Percentiles rank a stretch among this genome's conserved stretches.
Evolutionary conservation across 1,284 basidiomycete genomes (phyloP).

Genomic region (Inonotus hispidus): DNA sequence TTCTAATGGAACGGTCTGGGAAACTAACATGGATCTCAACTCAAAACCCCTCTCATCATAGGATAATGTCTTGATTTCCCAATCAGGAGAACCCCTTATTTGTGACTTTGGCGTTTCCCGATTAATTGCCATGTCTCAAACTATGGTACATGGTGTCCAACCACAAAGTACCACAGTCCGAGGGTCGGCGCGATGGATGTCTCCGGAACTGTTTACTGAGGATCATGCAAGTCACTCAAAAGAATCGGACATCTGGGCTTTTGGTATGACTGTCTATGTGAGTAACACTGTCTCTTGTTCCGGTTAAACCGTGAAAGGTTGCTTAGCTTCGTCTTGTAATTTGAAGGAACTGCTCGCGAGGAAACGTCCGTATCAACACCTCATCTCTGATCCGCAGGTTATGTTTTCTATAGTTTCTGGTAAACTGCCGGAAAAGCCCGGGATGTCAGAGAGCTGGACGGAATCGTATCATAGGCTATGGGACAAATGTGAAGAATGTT

Average conservation of each 20-base stretch:
- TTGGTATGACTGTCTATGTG: constrained; percentile 12
- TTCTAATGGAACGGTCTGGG: too few species aligned
- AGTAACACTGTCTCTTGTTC: background rate
- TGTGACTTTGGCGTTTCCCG: constrained; percentile 15
- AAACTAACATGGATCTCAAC: too few species aligned
- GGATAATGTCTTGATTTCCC: constrained; percentile 16
- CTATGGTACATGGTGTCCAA: background rate
- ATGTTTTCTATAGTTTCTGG: background rate
- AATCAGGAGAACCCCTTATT: constrained; percentile 2
- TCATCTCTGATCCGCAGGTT: background rate
- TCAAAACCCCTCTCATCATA: background rate
- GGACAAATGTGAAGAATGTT: constrained; percentile 4
- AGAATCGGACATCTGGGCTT: constrained; percentile 13
- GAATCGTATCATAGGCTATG: background rate
- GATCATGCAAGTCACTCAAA: background rate
- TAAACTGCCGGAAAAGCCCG: background rate
- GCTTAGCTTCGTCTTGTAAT: background rate
- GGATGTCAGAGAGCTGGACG: background rate
- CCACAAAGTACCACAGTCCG: background rate
- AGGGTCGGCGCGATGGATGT: constrained; percentile 8
- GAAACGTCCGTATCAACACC: background rate
- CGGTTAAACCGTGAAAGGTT: constrained; percentile 40
- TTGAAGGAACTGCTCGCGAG: constrained; percentile 5
- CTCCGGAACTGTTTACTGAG: background rate
- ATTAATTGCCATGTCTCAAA: background rate